Percentiles rank a stretch among this genome's conserved stretches.
These are phyloP conservation scores for Ilex aquifolium DNA, from an alignment of 257 asterid species.

Conservation along the genomic window DNA sequence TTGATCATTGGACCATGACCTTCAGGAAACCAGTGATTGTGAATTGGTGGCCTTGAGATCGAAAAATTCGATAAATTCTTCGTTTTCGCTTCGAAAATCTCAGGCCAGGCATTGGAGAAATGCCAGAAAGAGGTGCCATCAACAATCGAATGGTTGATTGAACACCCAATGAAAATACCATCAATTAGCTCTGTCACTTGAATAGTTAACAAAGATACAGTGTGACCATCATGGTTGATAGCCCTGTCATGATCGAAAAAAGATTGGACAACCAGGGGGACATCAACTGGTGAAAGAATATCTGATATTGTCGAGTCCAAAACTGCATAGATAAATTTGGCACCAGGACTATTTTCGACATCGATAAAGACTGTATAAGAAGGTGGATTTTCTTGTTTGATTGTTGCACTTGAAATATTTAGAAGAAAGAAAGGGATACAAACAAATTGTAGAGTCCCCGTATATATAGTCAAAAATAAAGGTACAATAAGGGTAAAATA, in stretches of 20 bases:
- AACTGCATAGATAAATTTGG: constrained; percentile 27
- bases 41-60: constrained; percentile 20
- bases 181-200: constrained; percentile 29
- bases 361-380: constrained; percentile 18
- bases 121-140: constrained; percentile 37
- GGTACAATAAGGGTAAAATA: no score
- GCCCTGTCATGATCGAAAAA: constrained; percentile 34
- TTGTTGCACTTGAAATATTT: no score
- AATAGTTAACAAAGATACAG: constrained; percentile 19
- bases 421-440: no score
- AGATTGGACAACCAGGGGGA: constrained; percentile 22
- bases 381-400: constrained; percentile 21
- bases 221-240: constrained; percentile 32
- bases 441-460: no score
- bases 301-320: constrained; percentile 17
- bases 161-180: constrained; percentile 31
- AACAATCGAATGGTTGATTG: constrained; percentile 25
- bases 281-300: constrained; percentile 27
- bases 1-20: constrained; percentile 16
- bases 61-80: neutral
- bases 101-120: constrained; percentile 22
- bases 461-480: no score
- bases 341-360: constrained; percentile 23
- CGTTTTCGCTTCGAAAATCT: constrained; percentile 14
- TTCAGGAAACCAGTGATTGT: constrained; percentile 25